Percentiles rank a stretch among this genome's conserved stretches.
Conservation (phyloP, 139 green algal species). For the Desmodesmus armatus region DNA sequence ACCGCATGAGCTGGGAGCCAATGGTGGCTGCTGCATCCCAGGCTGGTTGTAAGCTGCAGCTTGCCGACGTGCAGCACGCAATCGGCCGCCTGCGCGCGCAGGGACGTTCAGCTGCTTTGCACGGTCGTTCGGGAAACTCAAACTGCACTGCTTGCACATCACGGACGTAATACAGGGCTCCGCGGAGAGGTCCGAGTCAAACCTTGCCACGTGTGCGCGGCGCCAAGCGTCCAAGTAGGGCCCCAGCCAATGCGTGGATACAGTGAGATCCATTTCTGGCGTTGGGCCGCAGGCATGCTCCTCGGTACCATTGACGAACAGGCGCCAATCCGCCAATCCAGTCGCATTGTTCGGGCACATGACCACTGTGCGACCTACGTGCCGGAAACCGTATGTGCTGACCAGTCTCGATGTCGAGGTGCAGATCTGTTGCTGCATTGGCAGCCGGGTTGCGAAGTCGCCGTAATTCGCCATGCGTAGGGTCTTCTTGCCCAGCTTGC, state of each 20-base stretch:
- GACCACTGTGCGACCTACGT: slow-evolving; percentile 17
- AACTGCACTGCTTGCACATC: slow-evolving; percentile 1
- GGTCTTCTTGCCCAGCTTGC: background rate
- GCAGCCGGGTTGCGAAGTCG: slow-evolving; percentile 16
- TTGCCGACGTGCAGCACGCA: background rate
- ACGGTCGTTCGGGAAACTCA: background rate
- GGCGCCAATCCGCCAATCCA: background rate
- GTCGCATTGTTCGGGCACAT: background rate
- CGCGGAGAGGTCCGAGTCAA: background rate
- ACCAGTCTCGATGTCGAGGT: background rate
- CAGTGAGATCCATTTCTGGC: slow-evolving; percentile 8
- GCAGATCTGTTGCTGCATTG: slow-evolving; percentile 1
- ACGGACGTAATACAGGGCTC: background rate
- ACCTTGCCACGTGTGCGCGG: background rate
- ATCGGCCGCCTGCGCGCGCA: background rate
- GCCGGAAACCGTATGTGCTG: slow-evolving; percentile 3
- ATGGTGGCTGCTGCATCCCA: slow-evolving; percentile 7
- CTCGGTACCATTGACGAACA: slow-evolving; percentile 4
- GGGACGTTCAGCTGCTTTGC: slow-evolving; percentile 25
- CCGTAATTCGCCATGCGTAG: slow-evolving; percentile 37
- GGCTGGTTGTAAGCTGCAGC: background rate
- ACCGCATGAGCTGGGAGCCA: background rate
- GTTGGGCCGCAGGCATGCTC: background rate
- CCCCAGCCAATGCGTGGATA: slow-evolving; percentile 20
- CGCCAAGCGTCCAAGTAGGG: slow-evolving; percentile 29